Conservation (phyloP, 164 flowering plant species). For the Tetrastigma voinierianum region DNA sequence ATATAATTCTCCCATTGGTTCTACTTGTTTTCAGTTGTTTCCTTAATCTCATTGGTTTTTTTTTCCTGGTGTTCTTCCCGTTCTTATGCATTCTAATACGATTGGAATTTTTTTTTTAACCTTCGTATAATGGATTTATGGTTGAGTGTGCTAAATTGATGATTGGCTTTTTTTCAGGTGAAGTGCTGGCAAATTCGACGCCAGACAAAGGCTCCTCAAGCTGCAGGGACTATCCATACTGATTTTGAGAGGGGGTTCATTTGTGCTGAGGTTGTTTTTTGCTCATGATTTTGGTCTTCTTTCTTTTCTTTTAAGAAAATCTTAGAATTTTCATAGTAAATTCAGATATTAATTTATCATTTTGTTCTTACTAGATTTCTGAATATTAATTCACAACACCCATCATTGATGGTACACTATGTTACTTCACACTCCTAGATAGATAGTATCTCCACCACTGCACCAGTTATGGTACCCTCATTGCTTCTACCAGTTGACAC, state of each 20-base stretch:
- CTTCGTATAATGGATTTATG: neutral
- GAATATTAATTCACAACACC: too few relatives aligned
- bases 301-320: neutral
- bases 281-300: constrained; percentile 6
- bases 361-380: too few relatives aligned
- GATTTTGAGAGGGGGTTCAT: constrained; percentile 99
- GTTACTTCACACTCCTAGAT: too few relatives aligned
- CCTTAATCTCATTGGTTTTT: neutral
- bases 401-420: too few relatives aligned
- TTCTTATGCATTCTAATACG: neutral
- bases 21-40: constrained; percentile 1
- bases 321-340: neutral
- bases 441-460: too few relatives aligned
- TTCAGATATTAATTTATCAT: too few relatives aligned
- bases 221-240: constrained; percentile 95
- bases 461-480: too few relatives aligned
- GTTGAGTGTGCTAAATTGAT: neutral
- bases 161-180: constrained; percentile 42
- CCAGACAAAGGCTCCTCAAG: constrained; percentile 97
- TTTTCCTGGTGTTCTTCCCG: neutral
- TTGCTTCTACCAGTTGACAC: too few relatives aligned
- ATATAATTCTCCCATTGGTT: constrained; percentile 1
- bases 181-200: constrained; percentile 97
- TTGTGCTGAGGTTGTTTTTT: constrained; percentile 80
- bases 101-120: neutral